phyloP scores from a whole-genome alignment of 1,284 basidiomycete species.

The Marasmius fiardii region DNA sequence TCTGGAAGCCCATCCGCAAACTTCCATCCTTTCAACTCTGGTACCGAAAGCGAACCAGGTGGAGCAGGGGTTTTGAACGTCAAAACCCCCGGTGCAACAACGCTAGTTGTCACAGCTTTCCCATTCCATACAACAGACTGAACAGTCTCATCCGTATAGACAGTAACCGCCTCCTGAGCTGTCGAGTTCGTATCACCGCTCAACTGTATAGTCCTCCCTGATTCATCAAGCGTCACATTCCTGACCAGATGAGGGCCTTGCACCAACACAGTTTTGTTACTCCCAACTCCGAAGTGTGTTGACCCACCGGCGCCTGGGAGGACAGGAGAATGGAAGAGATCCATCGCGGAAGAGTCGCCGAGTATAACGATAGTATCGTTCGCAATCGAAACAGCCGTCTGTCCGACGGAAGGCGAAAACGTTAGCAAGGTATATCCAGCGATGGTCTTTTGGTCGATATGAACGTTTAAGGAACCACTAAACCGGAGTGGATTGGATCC shows the following conservation, averaged over 20 bases:
- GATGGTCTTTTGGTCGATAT: neutral
- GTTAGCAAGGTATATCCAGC: slow-evolving; percentile 1
- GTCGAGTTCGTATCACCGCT: neutral
- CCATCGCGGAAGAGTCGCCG: slow-evolving; percentile 4
- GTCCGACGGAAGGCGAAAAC: slow-evolving; percentile 3
- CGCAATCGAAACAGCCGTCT: slow-evolving; percentile 1
- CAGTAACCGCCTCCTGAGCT: neutral
- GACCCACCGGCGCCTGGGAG: neutral
- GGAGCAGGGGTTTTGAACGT: slow-evolving; percentile 25
- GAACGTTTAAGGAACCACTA: neutral
- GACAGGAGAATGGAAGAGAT: slow-evolving; percentile 3
- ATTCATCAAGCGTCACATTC: slow-evolving; percentile 31
- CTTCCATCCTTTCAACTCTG: slow-evolving; percentile 23
- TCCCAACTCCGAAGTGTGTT: neutral
- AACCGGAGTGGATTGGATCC: neutral
- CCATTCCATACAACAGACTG: slow-evolving; percentile 19
- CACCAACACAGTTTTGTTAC: slow-evolving; percentile 31
- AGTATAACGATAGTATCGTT: slow-evolving; percentile 1
- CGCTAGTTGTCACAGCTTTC: slow-evolving; percentile 11
- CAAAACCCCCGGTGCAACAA: neutral
- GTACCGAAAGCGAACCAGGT: slow-evolving; percentile 1
- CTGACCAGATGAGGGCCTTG: slow-evolving; percentile 49
- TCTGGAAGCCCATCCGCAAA: slow-evolving; percentile 35
- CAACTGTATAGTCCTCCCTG: slow-evolving; percentile 1
- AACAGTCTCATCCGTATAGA: slow-evolving; percentile 3